Conservation (phyloP, 2,329 filamentous ascomycete genomes). For the Pseudogymnoascus sp. region DNA sequence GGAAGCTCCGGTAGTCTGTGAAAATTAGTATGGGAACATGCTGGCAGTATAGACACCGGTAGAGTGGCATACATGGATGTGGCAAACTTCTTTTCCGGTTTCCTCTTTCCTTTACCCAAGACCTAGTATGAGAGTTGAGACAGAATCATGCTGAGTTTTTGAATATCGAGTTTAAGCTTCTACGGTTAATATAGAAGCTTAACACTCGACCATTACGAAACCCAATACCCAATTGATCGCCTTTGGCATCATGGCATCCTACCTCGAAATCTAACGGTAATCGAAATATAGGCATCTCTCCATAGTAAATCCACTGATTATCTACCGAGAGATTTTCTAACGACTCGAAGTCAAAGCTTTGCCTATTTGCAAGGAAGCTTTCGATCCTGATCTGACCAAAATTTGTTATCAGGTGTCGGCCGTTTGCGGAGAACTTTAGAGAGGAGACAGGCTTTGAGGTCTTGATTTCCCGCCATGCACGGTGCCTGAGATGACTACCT, state of each 20-base stretch:
- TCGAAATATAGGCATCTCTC: conserved; percentile 13
- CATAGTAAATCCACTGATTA: conserved; percentile 19
- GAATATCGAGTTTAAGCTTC: conserved; percentile 17
- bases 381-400: conserved; percentile 14
- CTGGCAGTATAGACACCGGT: not conserved
- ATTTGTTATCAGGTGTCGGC: conserved; percentile 16
- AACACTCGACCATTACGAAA: conserved; percentile 18
- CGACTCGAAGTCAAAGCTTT: conserved; percentile 13
- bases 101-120: conserved; percentile 33
- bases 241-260: conserved; percentile 16
- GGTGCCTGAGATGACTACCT: not conserved
- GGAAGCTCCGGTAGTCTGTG: conserved; percentile 36
- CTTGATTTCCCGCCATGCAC: not conserved
- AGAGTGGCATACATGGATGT: conserved; percentile 32
- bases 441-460: conserved; percentile 10
- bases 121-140: conserved; percentile 34
- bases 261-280: conserved; percentile 14
- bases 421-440: conserved; percentile 16
- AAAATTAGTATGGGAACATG: not conserved
- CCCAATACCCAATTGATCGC: conserved; percentile 17
- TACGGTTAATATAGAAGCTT: conserved; percentile 18
- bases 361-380: conserved; percentile 10
- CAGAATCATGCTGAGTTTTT: too few species aligned
- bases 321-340: conserved; percentile 15
- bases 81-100: conserved; percentile 31